phyloP scores from a whole-genome alignment of 495 filamentous ascomycete genomes.

The Aspergillus egyptiacus region DNA sequence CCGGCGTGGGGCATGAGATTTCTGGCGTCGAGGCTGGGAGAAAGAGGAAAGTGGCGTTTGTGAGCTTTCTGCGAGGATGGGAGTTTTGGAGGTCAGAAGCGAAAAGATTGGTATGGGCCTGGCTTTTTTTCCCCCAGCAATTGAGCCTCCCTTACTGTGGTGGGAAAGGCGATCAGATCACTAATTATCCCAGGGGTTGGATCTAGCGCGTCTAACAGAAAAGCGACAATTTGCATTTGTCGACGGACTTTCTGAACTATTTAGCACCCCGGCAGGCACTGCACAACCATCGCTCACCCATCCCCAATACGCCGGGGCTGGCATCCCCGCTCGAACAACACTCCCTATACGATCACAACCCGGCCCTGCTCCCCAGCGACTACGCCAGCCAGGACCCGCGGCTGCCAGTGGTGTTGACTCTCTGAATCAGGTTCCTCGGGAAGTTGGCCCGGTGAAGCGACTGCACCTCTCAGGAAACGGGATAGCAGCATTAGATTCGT shows the following conservation, averaged over 20 bases:
- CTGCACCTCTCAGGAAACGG: conserved; percentile 34
- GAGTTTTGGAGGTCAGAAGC: conserved; percentile 68
- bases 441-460: conserved; percentile 28
- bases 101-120: conserved; percentile 49
- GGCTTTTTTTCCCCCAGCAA: neutral
- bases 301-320: neutral
- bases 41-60: conserved; percentile 58
- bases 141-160: neutral
- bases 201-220: conserved; percentile 54
- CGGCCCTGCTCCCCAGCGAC: conserved; percentile 18
- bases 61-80: conserved; percentile 71
- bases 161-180: neutral
- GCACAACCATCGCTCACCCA: neutral
- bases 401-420: conserved; percentile 3
- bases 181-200: conserved; percentile 50
- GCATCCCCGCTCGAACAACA: conserved; percentile 23
- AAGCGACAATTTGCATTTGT: conserved; percentile 61
- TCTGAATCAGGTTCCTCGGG: conserved; percentile 9
- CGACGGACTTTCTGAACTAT: conserved; percentile 64
- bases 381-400: conserved; percentile 20
- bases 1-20: conserved; percentile 19
- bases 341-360: conserved; percentile 31
- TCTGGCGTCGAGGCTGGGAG: conserved; percentile 21
- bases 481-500: conserved; percentile 26
- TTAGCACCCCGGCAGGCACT: conserved; percentile 20